phyloP scores from a whole-genome alignment of 2,329 filamentous ascomycete genomes.

The Paraphoma sp. region DNA sequence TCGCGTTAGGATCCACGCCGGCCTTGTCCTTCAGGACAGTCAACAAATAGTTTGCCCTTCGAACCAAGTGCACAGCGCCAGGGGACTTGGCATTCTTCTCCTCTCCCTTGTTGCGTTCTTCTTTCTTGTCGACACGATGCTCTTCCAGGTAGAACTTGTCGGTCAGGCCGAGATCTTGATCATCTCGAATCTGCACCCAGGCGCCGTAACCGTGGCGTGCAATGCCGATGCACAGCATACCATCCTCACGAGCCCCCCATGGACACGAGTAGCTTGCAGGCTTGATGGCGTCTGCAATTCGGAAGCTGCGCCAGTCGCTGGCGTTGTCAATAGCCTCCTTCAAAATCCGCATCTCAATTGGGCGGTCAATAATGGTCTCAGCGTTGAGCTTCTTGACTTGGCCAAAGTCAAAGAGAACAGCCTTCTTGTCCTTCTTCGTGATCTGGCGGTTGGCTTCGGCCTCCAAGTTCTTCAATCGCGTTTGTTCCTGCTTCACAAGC shows the following conservation, averaged over 20 bases:
- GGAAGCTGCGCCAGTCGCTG: conserved; percentile 78
- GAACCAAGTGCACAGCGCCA: conserved; percentile 95
- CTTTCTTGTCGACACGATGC: conserved; percentile 97
- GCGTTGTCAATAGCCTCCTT: conserved; percentile 71
- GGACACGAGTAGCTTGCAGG: conserved; percentile 87
- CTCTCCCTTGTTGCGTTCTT: conserved; percentile 80
- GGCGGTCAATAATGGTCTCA: conserved; percentile 90
- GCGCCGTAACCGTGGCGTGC: conserved; percentile 93
- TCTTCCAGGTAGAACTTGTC: conserved; percentile 98
- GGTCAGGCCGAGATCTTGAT: conserved; percentile 80
- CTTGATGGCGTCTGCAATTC: conserved; percentile 90
- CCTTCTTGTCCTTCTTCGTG: conserved; percentile 98
- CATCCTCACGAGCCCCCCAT: conserved; percentile 93
- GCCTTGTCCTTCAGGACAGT: conserved; percentile 93
- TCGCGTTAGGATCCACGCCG: conserved; percentile 73
- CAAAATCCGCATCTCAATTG: conserved; percentile 84
- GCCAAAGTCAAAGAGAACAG: conserved; percentile 91
- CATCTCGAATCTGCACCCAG: conserved; percentile 93
- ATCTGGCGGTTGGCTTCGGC: conserved; percentile 76
- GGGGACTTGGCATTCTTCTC: conserved; percentile 81
- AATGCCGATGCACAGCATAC: conserved; percentile 95
- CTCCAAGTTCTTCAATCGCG: conserved; percentile 69
- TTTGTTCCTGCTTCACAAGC: conserved; percentile 76
- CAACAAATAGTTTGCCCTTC: conserved; percentile 90
- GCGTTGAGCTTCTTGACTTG: conserved; percentile 95